These are phyloP conservation scores for Melampsora larici-populina DNA, from an alignment of 1,284 basidiomycete genomes.

Conservation along the genomic window DNA sequence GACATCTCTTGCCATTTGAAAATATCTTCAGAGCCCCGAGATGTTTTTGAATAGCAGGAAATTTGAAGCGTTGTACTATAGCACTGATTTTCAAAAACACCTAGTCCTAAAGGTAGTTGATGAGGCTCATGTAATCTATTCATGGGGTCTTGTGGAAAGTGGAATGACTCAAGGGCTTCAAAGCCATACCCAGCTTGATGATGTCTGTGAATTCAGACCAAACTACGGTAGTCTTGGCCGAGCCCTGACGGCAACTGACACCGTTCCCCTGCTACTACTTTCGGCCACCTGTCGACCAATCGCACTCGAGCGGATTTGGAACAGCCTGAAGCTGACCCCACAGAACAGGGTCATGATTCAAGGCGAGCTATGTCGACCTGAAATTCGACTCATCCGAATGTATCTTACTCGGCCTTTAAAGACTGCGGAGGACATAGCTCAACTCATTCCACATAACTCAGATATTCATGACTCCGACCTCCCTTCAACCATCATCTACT, in stretches of 20 bases:
- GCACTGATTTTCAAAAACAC: conserved; percentile 2
- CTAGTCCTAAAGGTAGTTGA: neutral
- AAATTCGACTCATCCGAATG: conserved; percentile 5
- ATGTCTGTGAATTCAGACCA: conserved; percentile 2
- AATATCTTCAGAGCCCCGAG: neutral
- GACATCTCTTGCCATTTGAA: neutral
- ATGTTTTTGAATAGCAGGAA: conserved; percentile 18
- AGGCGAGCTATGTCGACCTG: conserved; percentile 1
- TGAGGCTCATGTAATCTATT: neutral
- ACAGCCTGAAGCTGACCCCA: conserved; percentile 4
- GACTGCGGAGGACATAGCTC: neutral
- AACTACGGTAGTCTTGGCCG: conserved; percentile 8
- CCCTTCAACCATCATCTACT: conserved; percentile 7
- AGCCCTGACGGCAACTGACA: neutral
- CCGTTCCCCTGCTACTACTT: neutral
- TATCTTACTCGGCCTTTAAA: too few relatives aligned
- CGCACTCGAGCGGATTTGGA: conserved; percentile 1
- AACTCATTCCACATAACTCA: neutral
- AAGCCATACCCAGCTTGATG: neutral
- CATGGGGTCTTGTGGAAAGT: conserved; percentile 27
- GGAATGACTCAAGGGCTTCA: conserved; percentile 1
- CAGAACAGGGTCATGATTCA: neutral
- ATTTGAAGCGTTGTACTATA: conserved; percentile 9
- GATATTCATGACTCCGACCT: neutral
- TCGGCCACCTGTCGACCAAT: conserved; percentile 24